Evolutionary conservation across 2,329 filamentous ascomycete species (phyloP).

Genomic region (Fusarium heterosporum): DNA sequence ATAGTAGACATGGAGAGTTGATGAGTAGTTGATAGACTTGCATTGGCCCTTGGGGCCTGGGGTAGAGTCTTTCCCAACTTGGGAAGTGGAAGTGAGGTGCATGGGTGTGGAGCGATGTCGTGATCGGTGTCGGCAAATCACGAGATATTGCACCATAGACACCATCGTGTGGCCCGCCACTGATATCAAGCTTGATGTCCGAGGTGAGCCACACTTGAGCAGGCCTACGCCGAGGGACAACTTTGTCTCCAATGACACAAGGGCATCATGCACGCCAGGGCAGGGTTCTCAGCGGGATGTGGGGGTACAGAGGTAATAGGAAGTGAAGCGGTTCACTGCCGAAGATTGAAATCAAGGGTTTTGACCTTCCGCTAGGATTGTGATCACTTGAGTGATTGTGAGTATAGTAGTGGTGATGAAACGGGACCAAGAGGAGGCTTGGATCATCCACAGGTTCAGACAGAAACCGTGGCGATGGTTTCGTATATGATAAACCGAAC

Average conservation of each 20-base stretch:
- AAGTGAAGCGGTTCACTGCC: conserved; percentile 29
- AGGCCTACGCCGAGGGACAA: conserved; percentile 39
- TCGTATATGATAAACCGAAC: background rate
- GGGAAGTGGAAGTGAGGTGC: conserved; percentile 42
- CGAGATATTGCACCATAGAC: conserved; percentile 72
- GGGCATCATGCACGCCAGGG: conserved; percentile 28
- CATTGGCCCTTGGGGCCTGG: conserved; percentile 33
- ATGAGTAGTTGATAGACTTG: conserved; percentile 40
- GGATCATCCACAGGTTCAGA: background rate
- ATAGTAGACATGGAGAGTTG: conserved; percentile 34
- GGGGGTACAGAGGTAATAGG: conserved; percentile 23
- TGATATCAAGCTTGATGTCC: conserved; percentile 40
- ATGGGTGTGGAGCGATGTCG: conserved; percentile 45
- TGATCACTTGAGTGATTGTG: conserved; percentile 21
- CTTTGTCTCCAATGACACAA: conserved; percentile 40
- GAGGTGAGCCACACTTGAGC: conserved; percentile 39
- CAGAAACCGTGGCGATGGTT: background rate
- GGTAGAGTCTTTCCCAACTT: conserved; percentile 45
- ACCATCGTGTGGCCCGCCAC: conserved; percentile 56
- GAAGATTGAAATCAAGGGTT: conserved; percentile 28
- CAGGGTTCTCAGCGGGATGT: conserved; percentile 36
- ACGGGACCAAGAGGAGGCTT: conserved; percentile 7
- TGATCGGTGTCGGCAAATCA: conserved; percentile 58
- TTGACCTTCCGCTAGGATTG: conserved; percentile 40
- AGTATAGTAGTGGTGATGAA: conserved; percentile 2